Conservation (phyloP, 1,284 basidiomycete species). For the Serendipita sp. region DNA sequence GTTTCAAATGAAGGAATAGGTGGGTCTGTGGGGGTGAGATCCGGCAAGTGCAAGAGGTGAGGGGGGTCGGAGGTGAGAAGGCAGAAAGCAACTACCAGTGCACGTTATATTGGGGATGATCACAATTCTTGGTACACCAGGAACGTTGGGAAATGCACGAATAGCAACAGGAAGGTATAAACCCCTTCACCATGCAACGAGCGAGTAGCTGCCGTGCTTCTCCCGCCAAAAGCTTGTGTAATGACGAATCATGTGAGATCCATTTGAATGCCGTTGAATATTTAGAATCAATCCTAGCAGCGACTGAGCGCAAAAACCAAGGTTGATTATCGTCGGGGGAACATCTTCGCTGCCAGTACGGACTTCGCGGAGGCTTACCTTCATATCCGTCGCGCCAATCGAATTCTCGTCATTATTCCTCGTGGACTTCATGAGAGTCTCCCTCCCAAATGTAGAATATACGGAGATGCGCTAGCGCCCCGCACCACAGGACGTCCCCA, state of each 20-base stretch:
- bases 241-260: background rate
- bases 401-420: background rate
- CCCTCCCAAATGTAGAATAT: background rate
- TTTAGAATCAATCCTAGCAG: background rate
- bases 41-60: background rate
- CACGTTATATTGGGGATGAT: background rate
- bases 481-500: background rate
- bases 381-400: background rate
- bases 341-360: background rate
- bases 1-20: background rate
- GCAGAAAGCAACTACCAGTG: background rate
- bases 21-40: background rate
- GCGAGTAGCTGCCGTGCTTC: conserved; percentile 5
- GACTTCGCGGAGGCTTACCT: background rate
- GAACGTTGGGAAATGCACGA: background rate
- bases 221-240: background rate
- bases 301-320: background rate
- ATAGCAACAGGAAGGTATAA: background rate
- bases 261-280: background rate
- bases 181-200: background rate
- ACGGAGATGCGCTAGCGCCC: background rate
- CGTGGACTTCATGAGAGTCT: background rate
- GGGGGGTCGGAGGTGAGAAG: background rate
- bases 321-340: background rate
- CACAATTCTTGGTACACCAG: background rate